Conservation (phyloP, 2,329 filamentous ascomycete genomes). For the Penicillium paneum region DNA sequence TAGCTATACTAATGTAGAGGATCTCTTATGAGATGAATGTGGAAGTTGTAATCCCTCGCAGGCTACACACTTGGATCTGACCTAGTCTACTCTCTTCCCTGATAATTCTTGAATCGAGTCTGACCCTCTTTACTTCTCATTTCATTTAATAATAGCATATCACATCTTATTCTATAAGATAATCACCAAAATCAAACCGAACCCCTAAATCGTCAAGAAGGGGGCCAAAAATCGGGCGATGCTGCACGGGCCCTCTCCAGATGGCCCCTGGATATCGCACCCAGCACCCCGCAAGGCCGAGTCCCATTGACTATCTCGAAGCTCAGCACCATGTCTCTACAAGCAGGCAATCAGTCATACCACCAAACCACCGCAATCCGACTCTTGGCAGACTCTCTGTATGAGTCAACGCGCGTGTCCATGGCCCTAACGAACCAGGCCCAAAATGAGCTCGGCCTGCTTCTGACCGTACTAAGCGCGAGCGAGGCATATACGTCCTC, state of each 20-base stretch:
- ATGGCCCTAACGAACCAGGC: slow-evolving; percentile 12
- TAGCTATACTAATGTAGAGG: neutral
- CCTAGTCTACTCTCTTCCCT: neutral
- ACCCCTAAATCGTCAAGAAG: neutral
- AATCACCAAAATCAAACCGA: neutral
- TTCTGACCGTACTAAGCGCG: slow-evolving; percentile 2
- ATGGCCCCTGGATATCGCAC: neutral
- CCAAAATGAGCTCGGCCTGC: slow-evolving; percentile 14
- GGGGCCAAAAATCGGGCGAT: neutral
- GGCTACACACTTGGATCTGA: neutral
- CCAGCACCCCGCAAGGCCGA: neutral
- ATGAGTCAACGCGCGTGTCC: slow-evolving; percentile 12
- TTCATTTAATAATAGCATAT: neutral
- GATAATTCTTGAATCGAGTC: too few species aligned
- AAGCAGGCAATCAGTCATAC: neutral
- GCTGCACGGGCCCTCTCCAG: neutral
- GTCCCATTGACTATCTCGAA: neutral
- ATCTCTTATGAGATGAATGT: neutral
- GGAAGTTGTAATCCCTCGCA: neutral
- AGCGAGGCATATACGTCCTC: slow-evolving; percentile 4
- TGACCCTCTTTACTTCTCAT: neutral
- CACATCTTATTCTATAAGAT: neutral
- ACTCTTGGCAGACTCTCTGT: slow-evolving; percentile 12
- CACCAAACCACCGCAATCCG: slow-evolving; percentile 10
- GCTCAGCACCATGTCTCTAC: neutral